These are phyloP conservation scores for Puccinia coronata DNA, from an alignment of 1,284 basidiomycete genomes.

Conservation along the genomic window DNA sequence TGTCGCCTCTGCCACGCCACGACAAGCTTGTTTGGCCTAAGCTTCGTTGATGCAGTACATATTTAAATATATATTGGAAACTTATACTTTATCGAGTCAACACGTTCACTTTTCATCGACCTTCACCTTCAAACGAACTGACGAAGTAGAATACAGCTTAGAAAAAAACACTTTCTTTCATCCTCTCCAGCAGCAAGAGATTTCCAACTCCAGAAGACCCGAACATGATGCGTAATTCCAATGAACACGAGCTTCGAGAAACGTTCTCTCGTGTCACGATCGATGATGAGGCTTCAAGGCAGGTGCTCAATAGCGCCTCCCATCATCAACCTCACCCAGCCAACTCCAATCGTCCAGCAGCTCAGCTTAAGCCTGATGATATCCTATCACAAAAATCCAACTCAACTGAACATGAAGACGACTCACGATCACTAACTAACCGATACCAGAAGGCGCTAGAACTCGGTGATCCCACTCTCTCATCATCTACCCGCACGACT, in stretches of 20 bases:
- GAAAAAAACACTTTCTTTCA: background rate
- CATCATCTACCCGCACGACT: conserved; percentile 6
- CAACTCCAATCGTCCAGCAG: background rate
- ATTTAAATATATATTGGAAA: too few relatives aligned
- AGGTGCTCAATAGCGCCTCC: background rate
- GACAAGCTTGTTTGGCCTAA: too few relatives aligned
- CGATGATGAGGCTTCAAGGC: conserved; percentile 18
- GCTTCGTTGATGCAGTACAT: too few relatives aligned
- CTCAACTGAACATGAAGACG: background rate
- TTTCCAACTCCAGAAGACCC: background rate
- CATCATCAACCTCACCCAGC: background rate
- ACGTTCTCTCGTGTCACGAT: conserved; percentile 2
- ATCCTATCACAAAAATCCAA: background rate
- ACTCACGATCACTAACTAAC: conserved; percentile 15
- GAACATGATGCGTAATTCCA: background rate
- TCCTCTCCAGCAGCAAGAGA: background rate
- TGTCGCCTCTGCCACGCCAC: too few relatives aligned
- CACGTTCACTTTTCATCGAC: too few relatives aligned
- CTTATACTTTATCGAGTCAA: too few relatives aligned
- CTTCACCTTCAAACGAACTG: too few relatives aligned
- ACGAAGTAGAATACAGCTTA: too few relatives aligned
- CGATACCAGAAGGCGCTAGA: conserved; percentile 30
- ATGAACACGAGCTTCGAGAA: background rate
- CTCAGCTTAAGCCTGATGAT: background rate
- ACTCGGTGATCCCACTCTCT: background rate